Evolutionary conservation across 371 early-diverging fungal species (phyloP), one percentile per base, ranked within the genome.

Genomic region (Haplosporangium sp.): DNA sequence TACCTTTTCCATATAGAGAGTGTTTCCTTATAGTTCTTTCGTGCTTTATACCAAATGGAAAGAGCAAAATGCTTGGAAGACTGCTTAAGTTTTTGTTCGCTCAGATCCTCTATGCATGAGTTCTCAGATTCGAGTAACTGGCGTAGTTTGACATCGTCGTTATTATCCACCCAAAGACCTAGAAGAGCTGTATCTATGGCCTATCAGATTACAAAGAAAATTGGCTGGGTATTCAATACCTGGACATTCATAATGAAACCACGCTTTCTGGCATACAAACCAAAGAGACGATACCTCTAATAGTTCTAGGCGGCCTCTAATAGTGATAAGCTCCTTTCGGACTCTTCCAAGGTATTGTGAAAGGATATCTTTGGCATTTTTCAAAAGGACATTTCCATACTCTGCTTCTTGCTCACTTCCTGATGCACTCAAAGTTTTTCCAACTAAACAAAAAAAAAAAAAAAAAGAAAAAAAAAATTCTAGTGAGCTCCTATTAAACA

Each of bases 1-100:
- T 87, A 93, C 94, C 85, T 82, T 69, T 89, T 88, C 93, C 93
- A 93, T 1, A 92, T 79, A 20, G 91, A 89, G 57, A 95, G 76
- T 5, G 88, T 84, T 15, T 89, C 85, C 56, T 86, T 77, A 55
- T 82, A 84, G 74, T 86, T 74, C 45, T 84, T 85, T 17, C 86
- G 87, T 13, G 85, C 73, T 76, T 90, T 88, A 65, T 90, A 90
- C 65, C 94, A 84, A 8, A 93, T 71, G 9, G 90, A 89, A 8
- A 92, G 84, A 2, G 91, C 91, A 78, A 92, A 93, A 66, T 87
- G 88, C 71, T 86, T 87, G 87, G 86, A 75, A 52, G 59, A 45
- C 8, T 66, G 59, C 50, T 35, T 56, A 17, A 75, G 76, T 52
- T 76, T 77, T 44, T 84, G 70, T 61, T 85, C 88, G 48, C 90